Evolutionary conservation across 345 rosid species (phyloP).

Genomic region (Cardamine chenopodiifolia): DNA sequence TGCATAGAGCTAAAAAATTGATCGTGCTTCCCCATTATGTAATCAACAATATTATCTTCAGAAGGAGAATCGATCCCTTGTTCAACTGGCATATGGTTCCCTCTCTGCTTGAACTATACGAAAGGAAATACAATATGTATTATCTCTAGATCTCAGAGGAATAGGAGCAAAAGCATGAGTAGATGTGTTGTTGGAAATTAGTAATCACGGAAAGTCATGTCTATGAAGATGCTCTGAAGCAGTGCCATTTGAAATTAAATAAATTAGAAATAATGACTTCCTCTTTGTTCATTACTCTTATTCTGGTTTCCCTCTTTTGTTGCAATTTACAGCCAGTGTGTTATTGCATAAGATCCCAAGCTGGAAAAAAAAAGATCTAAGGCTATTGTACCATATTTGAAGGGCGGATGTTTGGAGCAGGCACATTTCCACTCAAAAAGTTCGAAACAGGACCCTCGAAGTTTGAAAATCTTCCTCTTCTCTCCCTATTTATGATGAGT

Average conservation of each 20-base stretch:
- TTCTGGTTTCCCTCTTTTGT: not conserved
- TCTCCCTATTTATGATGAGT: slow-evolving; percentile 69
- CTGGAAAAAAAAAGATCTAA: not conserved
- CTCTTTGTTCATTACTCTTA: slow-evolving; percentile 8
- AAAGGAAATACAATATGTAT: slow-evolving; percentile 19
- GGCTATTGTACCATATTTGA: slow-evolving; percentile 53
- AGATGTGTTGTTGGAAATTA: not conserved
- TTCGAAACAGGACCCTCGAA: slow-evolving; percentile 55
- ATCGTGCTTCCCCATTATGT: slow-evolving; percentile 71
- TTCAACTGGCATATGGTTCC: slow-evolving; percentile 54
- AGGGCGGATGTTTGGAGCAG: slow-evolving; percentile 51
- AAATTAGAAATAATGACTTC: not conserved
- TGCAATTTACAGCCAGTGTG: slow-evolving; percentile 20
- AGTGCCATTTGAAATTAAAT: not conserved
- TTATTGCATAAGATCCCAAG: slow-evolving; percentile 21
- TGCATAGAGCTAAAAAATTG: slow-evolving; percentile 91
- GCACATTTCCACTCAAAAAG: slow-evolving; percentile 47
- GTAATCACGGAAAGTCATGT: not conserved
- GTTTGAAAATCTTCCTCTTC: slow-evolving; percentile 67
- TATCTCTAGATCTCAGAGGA: slow-evolving; percentile 19
- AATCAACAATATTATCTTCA: slow-evolving; percentile 73
- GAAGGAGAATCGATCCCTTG: slow-evolving; percentile 57
- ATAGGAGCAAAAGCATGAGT: not conserved
- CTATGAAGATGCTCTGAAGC: slow-evolving; percentile 10
- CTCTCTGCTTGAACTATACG: slow-evolving; percentile 67